Base-by-base conservation (phyloP, 306 rosid genomes). In the Morella rubra region DNA sequence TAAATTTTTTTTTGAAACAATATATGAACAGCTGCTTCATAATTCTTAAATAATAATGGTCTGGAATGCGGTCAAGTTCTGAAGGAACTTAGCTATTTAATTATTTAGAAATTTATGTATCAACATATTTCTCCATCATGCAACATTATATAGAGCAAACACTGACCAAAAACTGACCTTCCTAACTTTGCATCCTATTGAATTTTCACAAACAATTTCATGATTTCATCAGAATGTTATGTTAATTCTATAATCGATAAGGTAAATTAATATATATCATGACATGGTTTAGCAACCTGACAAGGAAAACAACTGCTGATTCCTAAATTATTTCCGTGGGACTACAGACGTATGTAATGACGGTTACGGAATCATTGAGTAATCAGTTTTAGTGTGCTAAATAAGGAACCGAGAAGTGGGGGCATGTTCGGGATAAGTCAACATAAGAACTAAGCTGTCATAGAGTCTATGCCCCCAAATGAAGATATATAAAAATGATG, bases 361-460 rank as follows among this genome's bases (percentile, higher is more conserved):
- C 65, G 4, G 13, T 58, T 19, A 22, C 22, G 22, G 27, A 3
- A 9, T 19, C 2, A 20, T 19, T 1, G 19, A 18, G 22, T 5
- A 10, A 22, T 32, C 37, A 8, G 8, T 45, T 20, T 15, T 51
- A 44, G 74, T 56, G 52, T 79, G 55, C 70, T 75, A 9, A 77
- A 52, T 22, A 77, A 50, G 27, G 73, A 76, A 61, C 84, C 74
- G 74, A 69, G 27, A 50, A 47, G 81, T 70, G 85, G 88, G 87
- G 87, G 66, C 84, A 79, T 1, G 0, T 49, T 56, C 9, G 69
- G 71, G 79, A 16, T 69, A 75, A 61, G 86, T 80, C 85, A 71
- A 81, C 77, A 64, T 56, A 84, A 79, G 91, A 78, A 85, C 85
- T 70, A 52, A 22, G 79, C 72, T 76, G 85, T 86, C 55, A 84